Conservation (phyloP, 129 eudicot genomes). For the Tagetes erecta region DNA sequence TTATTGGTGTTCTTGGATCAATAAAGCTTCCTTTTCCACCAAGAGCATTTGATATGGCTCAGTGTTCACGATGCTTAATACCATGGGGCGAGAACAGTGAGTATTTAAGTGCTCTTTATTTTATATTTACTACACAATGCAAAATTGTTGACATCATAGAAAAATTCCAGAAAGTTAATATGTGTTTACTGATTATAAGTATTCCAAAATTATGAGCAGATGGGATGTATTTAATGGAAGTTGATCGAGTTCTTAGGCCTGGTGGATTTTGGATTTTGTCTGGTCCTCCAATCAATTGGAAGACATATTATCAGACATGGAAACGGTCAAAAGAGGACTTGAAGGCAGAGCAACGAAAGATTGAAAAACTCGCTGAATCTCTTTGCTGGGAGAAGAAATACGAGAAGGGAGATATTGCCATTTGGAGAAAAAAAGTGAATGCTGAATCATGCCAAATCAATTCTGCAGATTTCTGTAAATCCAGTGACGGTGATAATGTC, state of each 20-base stretch:
- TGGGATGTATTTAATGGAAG: constrained; percentile 91
- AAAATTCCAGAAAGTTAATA: neutral
- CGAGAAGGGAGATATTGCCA: constrained; percentile 92
- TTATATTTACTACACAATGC: neutral
- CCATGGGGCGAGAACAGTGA: constrained; percentile 85
- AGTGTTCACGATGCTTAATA: constrained; percentile 85
- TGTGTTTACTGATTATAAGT: neutral
- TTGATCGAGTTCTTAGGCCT: constrained; percentile 94
- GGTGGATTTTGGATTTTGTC: constrained; percentile 97
- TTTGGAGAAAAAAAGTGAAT: constrained; percentile 68
- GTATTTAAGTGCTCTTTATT: constrained; percentile 14
- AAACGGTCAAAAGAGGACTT: constrained; percentile 78
- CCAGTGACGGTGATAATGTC: constrained; percentile 70
- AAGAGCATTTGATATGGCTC: constrained; percentile 96
- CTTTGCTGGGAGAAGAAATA: constrained; percentile 99
- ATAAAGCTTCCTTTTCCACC: constrained; percentile 82
- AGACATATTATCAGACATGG: constrained; percentile 80
- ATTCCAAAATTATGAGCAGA: constrained; percentile 38
- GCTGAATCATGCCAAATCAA: constrained; percentile 60
- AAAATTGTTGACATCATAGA: neutral
- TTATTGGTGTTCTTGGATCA: constrained; percentile 88
- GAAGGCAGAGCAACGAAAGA: constrained; percentile 73
- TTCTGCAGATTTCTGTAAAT: constrained; percentile 51
- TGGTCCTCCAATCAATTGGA: constrained; percentile 98
- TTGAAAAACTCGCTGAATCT: constrained; percentile 78